These are phyloP conservation scores for Huntiella moniliformis DNA, from an alignment of 2,329 filamentous ascomycete species.

Conservation along the genomic window DNA sequence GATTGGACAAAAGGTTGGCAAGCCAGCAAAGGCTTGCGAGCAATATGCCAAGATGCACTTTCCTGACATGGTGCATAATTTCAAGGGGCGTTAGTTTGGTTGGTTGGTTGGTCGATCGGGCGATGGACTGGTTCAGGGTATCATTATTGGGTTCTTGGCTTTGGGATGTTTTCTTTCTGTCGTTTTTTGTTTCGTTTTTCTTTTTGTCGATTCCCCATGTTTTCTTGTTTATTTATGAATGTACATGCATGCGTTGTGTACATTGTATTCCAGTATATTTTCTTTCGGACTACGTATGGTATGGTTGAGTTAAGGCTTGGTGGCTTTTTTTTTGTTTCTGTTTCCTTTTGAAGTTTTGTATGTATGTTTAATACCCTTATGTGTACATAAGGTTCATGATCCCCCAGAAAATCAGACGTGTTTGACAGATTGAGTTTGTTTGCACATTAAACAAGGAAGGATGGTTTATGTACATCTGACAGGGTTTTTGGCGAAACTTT, in stretches of 20 bases:
- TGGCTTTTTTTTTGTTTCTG: constrained; percentile 1
- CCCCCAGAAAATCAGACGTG: too few species aligned
- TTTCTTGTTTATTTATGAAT: background rate
- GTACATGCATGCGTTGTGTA: background rate
- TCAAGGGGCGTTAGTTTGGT: constrained; percentile 8
- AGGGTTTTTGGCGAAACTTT: too few species aligned
- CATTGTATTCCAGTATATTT: background rate
- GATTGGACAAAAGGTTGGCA: constrained; percentile 90
- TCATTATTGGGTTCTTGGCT: constrained; percentile 1
- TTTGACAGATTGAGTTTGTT: too few species aligned
- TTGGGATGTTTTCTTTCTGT: background rate
- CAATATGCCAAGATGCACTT: constrained; percentile 97
- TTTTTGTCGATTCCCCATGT: constrained; percentile 2
- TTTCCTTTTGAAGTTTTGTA: constrained; percentile 1
- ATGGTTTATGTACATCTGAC: too few species aligned
- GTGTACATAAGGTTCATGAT: constrained; percentile 1
- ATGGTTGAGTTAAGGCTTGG: too few species aligned
- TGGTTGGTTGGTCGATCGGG: background rate
- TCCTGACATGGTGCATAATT: constrained; percentile 22
- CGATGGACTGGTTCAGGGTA: background rate
- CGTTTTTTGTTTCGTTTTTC: constrained; percentile 1
- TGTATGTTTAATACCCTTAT: constrained; percentile 4
- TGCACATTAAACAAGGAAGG: too few species aligned
- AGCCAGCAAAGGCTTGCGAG: constrained; percentile 68
- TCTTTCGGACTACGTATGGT: background rate